Percentiles rank a stretch among this genome's conserved stretches.
phyloP scores from a whole-genome alignment of 441 rosid genomes.

The Gossypium gossypioides region DNA sequence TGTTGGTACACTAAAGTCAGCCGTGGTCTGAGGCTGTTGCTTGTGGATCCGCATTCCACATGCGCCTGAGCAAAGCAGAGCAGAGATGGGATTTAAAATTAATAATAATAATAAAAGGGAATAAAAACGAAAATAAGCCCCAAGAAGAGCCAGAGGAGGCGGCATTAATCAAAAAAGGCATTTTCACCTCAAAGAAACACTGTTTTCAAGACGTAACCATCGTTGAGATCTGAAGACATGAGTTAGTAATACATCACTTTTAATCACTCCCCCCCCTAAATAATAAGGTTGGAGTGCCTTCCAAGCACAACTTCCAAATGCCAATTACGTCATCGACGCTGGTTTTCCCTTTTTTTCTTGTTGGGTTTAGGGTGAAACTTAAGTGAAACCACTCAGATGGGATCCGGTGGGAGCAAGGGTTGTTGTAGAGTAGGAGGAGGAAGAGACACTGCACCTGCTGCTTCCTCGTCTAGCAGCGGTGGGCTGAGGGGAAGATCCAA shows the following conservation, averaged over 20 bases:
- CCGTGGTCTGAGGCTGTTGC: no score
- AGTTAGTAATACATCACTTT: slow-evolving; percentile 3
- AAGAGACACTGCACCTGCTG: slow-evolving; percentile 10
- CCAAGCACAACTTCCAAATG: not conserved
- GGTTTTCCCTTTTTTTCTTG: not conserved
- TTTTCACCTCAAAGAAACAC: not conserved
- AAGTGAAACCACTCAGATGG: slow-evolving; percentile 38
- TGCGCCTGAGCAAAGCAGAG: no score
- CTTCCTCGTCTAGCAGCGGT: slow-evolving; percentile 17
- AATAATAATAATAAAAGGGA: no score
- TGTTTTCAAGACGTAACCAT: not conserved
- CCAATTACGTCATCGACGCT: not conserved
- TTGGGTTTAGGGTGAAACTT: not conserved
- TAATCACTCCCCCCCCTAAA: slow-evolving; percentile 4
- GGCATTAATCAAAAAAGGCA: not conserved
- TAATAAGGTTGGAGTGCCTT: slow-evolving; percentile 14
- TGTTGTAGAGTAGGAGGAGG: slow-evolving; percentile 16
- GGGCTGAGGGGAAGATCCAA: slow-evolving; percentile 42
- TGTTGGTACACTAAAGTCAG: no score
- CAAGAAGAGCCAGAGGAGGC: no score
- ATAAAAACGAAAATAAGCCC: no score
- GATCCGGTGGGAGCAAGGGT: slow-evolving; percentile 73
- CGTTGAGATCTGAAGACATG: slow-evolving; percentile 3
- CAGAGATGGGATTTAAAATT: no score
- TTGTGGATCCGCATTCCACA: no score